A percentile compares a stretch with the other conserved stretches of the same genome.
Conservation (phyloP, 805 yeast species). For the baker's yeast (Saccharomyces cerevisiae) region DNA sequence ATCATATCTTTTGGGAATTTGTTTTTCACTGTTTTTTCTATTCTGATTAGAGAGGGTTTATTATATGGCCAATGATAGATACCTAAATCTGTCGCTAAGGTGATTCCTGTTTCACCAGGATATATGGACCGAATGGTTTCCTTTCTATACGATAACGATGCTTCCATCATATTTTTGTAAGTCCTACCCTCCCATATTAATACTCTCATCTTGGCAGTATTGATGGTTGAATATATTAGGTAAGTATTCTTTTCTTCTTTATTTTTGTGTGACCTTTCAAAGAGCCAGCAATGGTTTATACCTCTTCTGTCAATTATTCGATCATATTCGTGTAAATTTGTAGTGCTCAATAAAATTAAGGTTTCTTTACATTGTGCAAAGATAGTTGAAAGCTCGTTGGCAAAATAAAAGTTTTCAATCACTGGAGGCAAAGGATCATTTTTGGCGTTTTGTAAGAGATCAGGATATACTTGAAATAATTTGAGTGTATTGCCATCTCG, state of each 20-base stretch:
- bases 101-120: slow-evolving; percentile 11
- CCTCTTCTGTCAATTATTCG: slow-evolving; percentile 27
- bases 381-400: slow-evolving; percentile 21
- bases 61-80: slow-evolving; percentile 21
- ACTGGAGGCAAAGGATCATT: slow-evolving; percentile 8
- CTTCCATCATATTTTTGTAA: slow-evolving; percentile 21
- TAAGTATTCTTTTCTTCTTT: slow-evolving; percentile 10
- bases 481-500: slow-evolving; percentile 14
- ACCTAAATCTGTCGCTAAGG: slow-evolving; percentile 17
- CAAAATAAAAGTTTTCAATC: slow-evolving; percentile 17
- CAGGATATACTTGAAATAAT: slow-evolving; percentile 24
- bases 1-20: slow-evolving; percentile 18
- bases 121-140: slow-evolving; percentile 17
- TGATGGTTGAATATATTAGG: slow-evolving; percentile 14
- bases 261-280: slow-evolving; percentile 7
- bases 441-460: slow-evolving; percentile 17
- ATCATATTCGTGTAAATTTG: slow-evolving; percentile 28
- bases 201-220: slow-evolving; percentile 16
- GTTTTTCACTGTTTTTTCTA: slow-evolving; percentile 17
- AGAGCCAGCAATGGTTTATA: slow-evolving; percentile 21
- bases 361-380: slow-evolving; percentile 23
- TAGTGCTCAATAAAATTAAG: slow-evolving; percentile 21
- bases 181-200: slow-evolving; percentile 25
- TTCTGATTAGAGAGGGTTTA: slow-evolving; percentile 6
- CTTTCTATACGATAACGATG: slow-evolving; percentile 11